Percentiles rank a stretch among this genome's conserved stretches.
phyloP scores from a whole-genome alignment of 1,139 yeast species.

The Lodderomyces orthopsilosis region DNA sequence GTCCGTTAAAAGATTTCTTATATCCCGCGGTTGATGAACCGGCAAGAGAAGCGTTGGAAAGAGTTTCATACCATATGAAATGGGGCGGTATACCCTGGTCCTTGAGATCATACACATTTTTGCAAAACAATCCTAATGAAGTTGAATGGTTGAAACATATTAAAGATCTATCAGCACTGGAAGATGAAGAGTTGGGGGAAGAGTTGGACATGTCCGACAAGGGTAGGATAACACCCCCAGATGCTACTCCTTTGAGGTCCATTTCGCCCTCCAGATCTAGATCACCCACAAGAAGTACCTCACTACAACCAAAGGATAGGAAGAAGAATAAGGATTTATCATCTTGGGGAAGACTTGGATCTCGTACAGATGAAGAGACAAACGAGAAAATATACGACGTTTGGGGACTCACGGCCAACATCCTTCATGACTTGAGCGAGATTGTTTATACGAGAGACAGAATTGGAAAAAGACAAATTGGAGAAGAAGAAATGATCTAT shows the following conservation, averaged over 20 bases:
- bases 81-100: conserved; percentile 78
- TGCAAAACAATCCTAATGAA: conserved; percentile 53
- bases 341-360: conserved; percentile 44
- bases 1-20: conserved; percentile 61
- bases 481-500: conserved; percentile 67
- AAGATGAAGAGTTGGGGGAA: conserved; percentile 20
- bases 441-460: conserved; percentile 36
- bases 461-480: conserved; percentile 32
- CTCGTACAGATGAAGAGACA: conserved; percentile 36
- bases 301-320: conserved; percentile 4
- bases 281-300: neutral
- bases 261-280: conserved; percentile 4
- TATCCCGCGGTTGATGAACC: conserved; percentile 37
- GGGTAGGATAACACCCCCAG: conserved; percentile 15
- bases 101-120: conserved; percentile 59
- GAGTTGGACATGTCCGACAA: conserved; percentile 16
- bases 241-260: conserved; percentile 9
- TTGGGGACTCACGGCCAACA: conserved; percentile 92
- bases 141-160: conserved; percentile 62
- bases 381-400: conserved; percentile 59
- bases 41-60: conserved; percentile 42
- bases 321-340: conserved; percentile 11
- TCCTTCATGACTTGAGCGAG: conserved; percentile 72
- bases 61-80: conserved; percentile 37
- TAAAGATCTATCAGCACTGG: conserved; percentile 49